A percentile compares a stretch with the other conserved stretches of the same genome.
These are phyloP conservation scores for Clarireedia homoeocarpa DNA, from an alignment of 2,329 filamentous ascomycete genomes.

Conservation along the genomic window DNA sequence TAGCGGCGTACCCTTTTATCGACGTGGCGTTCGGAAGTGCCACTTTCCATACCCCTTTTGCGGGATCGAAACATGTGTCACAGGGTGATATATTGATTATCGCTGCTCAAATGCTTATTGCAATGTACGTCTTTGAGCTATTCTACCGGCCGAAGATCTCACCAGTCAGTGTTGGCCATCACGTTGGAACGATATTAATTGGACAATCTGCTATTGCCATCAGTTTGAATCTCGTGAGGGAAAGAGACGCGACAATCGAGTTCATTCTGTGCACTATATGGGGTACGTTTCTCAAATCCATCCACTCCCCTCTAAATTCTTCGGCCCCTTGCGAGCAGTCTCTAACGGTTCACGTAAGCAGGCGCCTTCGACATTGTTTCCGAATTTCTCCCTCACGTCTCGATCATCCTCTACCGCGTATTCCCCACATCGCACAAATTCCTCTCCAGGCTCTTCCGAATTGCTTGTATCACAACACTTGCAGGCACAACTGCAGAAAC, in stretches of 20 bases:
- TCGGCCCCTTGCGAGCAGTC: neutral
- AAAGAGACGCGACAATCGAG: constrained; percentile 26
- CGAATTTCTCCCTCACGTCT: constrained; percentile 38
- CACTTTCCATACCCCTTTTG: constrained; percentile 30
- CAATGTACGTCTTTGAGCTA: constrained; percentile 40
- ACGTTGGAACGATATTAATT: constrained; percentile 30
- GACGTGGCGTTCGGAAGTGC: constrained; percentile 30
- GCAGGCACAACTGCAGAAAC: constrained; percentile 35
- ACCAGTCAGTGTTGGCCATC: constrained; percentile 35
- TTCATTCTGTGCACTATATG: constrained; percentile 26
- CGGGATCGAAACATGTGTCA: constrained; percentile 27
- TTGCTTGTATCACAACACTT: constrained; percentile 32
- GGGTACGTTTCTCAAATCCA: constrained; percentile 16
- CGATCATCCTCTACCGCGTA: constrained; percentile 38
- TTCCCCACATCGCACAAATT: constrained; percentile 33
- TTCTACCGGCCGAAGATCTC: constrained; percentile 36
- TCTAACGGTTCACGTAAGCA: constrained; percentile 14
- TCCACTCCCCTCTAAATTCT: neutral
- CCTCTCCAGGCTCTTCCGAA: constrained; percentile 32
- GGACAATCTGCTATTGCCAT: constrained; percentile 37
- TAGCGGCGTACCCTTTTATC: constrained; percentile 36
- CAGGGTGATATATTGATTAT: constrained; percentile 35
- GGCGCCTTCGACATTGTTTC: constrained; percentile 39
- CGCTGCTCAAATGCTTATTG: constrained; percentile 34
- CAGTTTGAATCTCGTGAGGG: constrained; percentile 20